phyloP scores from a whole-genome alignment of 192 early-diverging fungal species.

The Coemansia sp. region DNA sequence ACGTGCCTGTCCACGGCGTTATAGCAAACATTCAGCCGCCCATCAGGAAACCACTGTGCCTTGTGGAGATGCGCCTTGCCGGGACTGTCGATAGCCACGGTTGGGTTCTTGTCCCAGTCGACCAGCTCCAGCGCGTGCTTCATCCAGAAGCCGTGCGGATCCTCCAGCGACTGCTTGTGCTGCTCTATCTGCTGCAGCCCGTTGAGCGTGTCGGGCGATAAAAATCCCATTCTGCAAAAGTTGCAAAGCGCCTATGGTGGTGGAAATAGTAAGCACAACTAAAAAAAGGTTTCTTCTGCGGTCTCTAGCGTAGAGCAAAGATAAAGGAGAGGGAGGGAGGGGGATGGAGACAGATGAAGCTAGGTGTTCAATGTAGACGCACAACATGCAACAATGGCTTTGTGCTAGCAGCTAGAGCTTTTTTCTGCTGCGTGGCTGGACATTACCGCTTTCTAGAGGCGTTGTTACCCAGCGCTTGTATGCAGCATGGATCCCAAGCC shows the following conservation, averaged over 20 bases:
- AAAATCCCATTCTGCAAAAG: not conserved
- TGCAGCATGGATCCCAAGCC: no score
- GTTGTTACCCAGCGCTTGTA: no score
- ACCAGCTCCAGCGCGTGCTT: constrained; percentile 44
- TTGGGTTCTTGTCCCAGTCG: constrained; percentile 38
- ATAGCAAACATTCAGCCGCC: constrained; percentile 76
- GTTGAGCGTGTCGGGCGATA: not conserved
- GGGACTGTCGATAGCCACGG: constrained; percentile 17
- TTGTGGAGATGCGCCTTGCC: constrained; percentile 16
- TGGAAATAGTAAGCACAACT: not conserved
- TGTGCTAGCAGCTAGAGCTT: no score
- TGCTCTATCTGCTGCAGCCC: constrained; percentile 25
- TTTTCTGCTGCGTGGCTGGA: no score
- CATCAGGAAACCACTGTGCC: constrained; percentile 72
- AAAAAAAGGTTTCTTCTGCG: no score
- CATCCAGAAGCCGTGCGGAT: constrained; percentile 50
- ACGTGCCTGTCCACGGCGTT: constrained; percentile 81
- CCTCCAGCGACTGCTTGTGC: constrained; percentile 32
- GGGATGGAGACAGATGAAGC: no score
- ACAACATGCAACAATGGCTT: no score
- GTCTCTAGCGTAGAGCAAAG: not conserved
- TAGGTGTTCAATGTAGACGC: no score
- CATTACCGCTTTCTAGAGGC: no score
- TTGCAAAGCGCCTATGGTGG: not conserved
- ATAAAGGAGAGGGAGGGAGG: constrained; percentile 6